Percentiles rank a stretch among this genome's conserved stretches.
Conservation (phyloP, 2,329 filamentous ascomycete species). For the Davidsoniella neocaledoniae region DNA sequence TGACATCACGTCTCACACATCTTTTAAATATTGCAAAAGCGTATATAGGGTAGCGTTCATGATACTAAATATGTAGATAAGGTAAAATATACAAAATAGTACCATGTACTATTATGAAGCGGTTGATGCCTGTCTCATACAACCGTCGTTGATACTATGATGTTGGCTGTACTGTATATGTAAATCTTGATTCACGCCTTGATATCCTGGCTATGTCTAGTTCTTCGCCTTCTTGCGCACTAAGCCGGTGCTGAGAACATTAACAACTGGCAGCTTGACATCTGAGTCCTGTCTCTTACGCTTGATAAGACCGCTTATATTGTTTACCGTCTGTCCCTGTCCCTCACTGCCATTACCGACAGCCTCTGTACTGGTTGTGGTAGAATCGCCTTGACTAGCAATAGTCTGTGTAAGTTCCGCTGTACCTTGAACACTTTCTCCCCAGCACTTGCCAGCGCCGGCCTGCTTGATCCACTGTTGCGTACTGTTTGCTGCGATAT, state of each 20-base stretch:
- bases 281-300: conserved; percentile 20
- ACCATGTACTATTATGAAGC: too few relatives aligned
- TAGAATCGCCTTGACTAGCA: background rate
- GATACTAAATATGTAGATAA: too few relatives aligned
- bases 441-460: conserved; percentile 19
- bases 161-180: too few relatives aligned
- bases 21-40: too few relatives aligned
- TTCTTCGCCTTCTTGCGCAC: conserved; percentile 41
- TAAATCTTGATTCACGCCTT: too few relatives aligned
- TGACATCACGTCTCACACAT: too few relatives aligned
- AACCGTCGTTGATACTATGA: too few relatives aligned
- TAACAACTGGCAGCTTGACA: conserved; percentile 18
- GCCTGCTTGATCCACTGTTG: conserved; percentile 55
- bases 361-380: background rate
- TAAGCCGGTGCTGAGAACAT: conserved; percentile 32
- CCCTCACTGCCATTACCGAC: background rate
- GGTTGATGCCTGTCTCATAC: too few relatives aligned
- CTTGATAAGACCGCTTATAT: conserved; percentile 32
- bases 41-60: too few relatives aligned
- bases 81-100: too few relatives aligned
- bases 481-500: conserved; percentile 47
- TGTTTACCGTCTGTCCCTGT: conserved; percentile 22
- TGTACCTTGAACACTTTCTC: conserved; percentile 1
- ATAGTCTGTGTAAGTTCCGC: conserved; percentile 12
- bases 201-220: background rate